phyloP scores from a whole-genome alignment of 2,329 filamentous ascomycete species.

The Neodidymelliopsis sp. region DNA sequence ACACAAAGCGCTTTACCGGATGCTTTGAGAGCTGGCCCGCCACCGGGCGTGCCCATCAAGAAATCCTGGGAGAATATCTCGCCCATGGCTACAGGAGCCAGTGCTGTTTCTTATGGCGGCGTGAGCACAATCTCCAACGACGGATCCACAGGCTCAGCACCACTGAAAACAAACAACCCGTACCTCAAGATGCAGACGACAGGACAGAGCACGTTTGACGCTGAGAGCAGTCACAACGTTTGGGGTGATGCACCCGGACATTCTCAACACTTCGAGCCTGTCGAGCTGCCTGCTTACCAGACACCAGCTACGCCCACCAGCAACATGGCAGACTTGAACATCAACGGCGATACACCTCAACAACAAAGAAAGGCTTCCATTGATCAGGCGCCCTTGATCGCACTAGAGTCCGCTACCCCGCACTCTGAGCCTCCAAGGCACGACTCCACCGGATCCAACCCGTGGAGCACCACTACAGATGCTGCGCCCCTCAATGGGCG shows the following conservation, averaged over 20 bases:
- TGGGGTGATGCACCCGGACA: slow-evolving; percentile 48
- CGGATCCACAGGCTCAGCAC: slow-evolving; percentile 35
- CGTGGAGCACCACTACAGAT: slow-evolving; percentile 41
- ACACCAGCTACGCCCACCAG: slow-evolving; percentile 51
- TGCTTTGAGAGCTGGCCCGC: slow-evolving; percentile 42
- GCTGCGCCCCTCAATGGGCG: slow-evolving; percentile 23
- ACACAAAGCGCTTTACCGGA: slow-evolving; percentile 35
- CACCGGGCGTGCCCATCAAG: slow-evolving; percentile 40
- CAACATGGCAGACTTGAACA: slow-evolving; percentile 47
- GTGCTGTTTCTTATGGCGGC: slow-evolving; percentile 37
- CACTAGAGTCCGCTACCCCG: slow-evolving; percentile 25
- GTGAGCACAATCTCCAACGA: slow-evolving; percentile 41
- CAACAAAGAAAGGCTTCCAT: slow-evolving; percentile 31
- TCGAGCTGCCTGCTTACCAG: slow-evolving; percentile 52
- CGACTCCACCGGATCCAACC: slow-evolving; percentile 34
- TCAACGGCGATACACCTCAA: slow-evolving; percentile 37
- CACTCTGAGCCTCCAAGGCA: slow-evolving; percentile 31
- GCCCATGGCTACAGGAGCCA: slow-evolving; percentile 41
- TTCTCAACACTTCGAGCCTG: slow-evolving; percentile 42
- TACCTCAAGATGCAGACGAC: slow-evolving; percentile 52
- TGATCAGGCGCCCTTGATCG: slow-evolving; percentile 27
- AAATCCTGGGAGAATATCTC: slow-evolving; percentile 39
- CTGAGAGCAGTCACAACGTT: slow-evolving; percentile 48
- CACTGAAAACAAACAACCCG: slow-evolving; percentile 54
- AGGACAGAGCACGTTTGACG: slow-evolving; percentile 44